Percentiles rank a stretch among this genome's conserved stretches.
Evolutionary conservation across 768 basidiomycete genomes (phyloP).

Genomic region (Rhodotorula babjevae): DNA sequence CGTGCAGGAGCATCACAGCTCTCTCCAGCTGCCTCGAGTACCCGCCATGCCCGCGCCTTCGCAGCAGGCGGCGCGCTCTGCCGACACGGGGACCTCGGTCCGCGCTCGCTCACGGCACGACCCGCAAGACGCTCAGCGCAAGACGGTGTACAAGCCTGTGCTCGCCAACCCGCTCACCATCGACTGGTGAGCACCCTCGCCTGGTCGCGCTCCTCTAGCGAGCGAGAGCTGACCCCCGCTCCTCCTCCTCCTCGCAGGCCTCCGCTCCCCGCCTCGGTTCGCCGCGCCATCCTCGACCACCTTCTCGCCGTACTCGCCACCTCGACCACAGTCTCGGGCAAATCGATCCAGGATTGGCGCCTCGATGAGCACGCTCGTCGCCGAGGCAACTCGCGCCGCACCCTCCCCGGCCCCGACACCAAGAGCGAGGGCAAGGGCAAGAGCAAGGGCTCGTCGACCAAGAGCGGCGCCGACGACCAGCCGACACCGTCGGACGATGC

Average conservation of each 20-base stretch:
- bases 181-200: conserved; percentile 8
- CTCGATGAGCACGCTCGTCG: conserved; percentile 21
- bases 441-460: neutral
- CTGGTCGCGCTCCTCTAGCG: neutral
- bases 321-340: neutral
- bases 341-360: conserved; percentile 24
- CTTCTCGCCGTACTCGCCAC: conserved; percentile 13
- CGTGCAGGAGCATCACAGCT: no score
- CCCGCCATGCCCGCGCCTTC: neutral
- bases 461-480: neutral
- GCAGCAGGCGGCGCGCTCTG: neutral
- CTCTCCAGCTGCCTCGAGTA: no score
- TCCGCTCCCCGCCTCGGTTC: conserved; percentile 14
- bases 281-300: conserved; percentile 23
- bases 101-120: conserved; percentile 17
- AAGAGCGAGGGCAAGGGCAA: neutral
- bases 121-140: conserved; percentile 15
- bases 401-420: no score
- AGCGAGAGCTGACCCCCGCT: neutral
- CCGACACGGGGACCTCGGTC: conserved; percentile 18
- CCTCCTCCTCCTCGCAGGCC: conserved; percentile 12
- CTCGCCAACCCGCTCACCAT: conserved; percentile 27
- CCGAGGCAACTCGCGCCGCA: neutral
- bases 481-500: neutral
- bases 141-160: conserved; percentile 26